A percentile compares a stretch with the other conserved stretches of the same genome.
phyloP scores from a whole-genome alignment of 208 protist genomes.

The Crithidia mellificae region DNA sequence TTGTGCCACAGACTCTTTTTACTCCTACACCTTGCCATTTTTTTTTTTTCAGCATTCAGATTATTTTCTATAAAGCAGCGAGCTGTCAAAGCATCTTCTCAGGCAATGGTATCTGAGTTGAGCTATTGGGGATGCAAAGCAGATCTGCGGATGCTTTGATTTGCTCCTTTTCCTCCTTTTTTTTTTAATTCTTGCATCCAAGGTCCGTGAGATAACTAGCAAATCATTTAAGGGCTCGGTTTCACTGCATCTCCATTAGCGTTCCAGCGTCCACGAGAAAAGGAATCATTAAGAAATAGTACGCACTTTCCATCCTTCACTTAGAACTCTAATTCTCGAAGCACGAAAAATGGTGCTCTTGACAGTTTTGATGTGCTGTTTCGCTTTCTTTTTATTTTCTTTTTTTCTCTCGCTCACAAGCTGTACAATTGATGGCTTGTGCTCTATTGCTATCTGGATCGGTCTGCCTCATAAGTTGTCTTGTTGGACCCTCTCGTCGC shows the following conservation, averaged over 20 bases:
- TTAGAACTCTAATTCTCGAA: too few species aligned
- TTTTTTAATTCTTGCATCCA: neutral
- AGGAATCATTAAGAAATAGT: too few species aligned
- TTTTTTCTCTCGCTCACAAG: neutral
- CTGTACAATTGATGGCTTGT: constrained; percentile 3
- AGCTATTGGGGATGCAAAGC: too few species aligned
- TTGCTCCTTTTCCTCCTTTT: neutral
- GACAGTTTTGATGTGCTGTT: neutral
- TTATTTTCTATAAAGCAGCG: neutral
- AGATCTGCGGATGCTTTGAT: too few species aligned
- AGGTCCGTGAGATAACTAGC: neutral
- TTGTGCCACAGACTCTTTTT: neutral
- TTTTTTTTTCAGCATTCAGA: neutral
- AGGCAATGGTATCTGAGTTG: too few species aligned
- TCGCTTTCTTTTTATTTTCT: neutral
- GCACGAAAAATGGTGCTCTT: too few species aligned
- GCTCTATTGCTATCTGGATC: neutral
- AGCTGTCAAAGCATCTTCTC: too few species aligned
- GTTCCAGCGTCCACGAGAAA: too few species aligned
- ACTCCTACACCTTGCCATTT: neutral
- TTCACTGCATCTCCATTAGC: too few species aligned
- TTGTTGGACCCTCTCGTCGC: too few species aligned
- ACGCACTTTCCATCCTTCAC: too few species aligned
- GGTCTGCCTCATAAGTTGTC: neutral
- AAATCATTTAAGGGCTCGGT: too few species aligned